Evolutionary conservation across 306 rosid genomes (phyloP).

Genomic region (Aeschynomene evenia): DNA sequence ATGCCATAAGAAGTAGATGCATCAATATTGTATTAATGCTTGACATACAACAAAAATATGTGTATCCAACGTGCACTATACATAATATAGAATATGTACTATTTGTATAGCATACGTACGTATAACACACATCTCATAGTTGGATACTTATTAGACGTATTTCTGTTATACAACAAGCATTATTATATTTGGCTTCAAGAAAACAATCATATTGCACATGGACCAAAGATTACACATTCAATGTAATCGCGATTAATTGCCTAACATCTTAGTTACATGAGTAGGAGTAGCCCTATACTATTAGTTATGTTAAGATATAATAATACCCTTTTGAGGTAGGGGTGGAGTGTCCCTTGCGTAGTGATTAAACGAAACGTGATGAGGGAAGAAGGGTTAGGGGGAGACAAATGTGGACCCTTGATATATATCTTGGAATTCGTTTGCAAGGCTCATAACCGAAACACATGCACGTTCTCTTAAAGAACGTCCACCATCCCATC

Average conservation of each 20-base stretch:
- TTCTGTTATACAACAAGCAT: too few species aligned
- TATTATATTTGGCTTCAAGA: too few species aligned
- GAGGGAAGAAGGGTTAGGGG: slow-evolving; percentile 23
- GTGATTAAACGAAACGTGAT: slow-evolving; percentile 27
- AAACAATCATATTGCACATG: too few species aligned
- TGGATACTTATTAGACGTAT: too few species aligned
- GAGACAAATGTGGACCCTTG: slow-evolving; percentile 69
- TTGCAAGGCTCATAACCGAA: slow-evolving; percentile 56
- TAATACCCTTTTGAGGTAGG: neutral
- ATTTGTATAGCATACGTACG: too few species aligned
- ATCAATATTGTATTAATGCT: too few species aligned
- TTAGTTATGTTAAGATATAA: neutral
- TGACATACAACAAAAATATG: too few species aligned
- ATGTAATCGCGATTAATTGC: slow-evolving; percentile 20
- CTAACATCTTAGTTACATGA: neutral
- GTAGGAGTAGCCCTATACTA: neutral
- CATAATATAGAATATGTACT: too few species aligned
- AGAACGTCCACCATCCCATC: slow-evolving; percentile 50
- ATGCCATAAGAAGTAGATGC: too few species aligned
- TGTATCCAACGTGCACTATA: too few species aligned
- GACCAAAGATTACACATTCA: too few species aligned
- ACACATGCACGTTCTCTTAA: slow-evolving; percentile 93
- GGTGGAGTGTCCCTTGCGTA: neutral
- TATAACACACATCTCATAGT: too few species aligned
- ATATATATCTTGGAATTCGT: slow-evolving; percentile 57